Base-by-base conservation (phyloP, 2,329 filamentous ascomycete genomes). In the Ophiostoma fasciatum region DNA sequence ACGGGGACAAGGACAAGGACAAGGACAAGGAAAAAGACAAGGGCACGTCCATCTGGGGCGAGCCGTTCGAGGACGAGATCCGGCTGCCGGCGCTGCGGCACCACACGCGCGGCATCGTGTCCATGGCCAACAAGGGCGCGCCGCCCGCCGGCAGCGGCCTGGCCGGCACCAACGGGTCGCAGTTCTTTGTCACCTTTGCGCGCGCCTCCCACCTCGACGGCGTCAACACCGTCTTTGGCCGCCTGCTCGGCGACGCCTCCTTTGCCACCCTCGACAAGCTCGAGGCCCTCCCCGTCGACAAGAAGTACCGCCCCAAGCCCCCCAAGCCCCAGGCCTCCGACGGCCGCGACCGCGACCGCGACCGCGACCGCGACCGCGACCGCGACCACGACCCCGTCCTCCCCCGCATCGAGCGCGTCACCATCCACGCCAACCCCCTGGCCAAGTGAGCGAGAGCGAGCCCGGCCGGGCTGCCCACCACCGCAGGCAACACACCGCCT, bases 201-300 rank as follows among this genome's bases (percentile, higher is more conserved):
- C 74, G 80, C 45, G 80, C 82, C 19, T 71, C 80, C 26, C 83
- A 90, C 58, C 62, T 92, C 28, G 83, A 90, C 53, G 82, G 82
- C 5, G 71, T 83, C 52, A 90, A 90, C 52, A 87, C 82, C 0
- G 77, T 88, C 2, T 88, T 92, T 57, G 82, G 82, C 10, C 76
- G 78, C 53, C 63, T 88, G 23, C 63, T 78, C 38, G 75, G 70
- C 26, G 75, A 78, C 46, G 73, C 75, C 30, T 67, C 70, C 38
- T 49, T 75, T 32, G 70, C 63, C 25, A 81, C 78, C 5, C 57
- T 90, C 47, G 71, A 75, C 37, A 75, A 71, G 53, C 66, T 90
- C 49, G 82, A 90, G 61, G 66, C 59, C 17, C 56, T 82, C 15
- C 70, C 75, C 43, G 72, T 87, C 32, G 83, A 90, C 56, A 80